These are phyloP conservation scores for Tremellales sp. DNA, from an alignment of 1,284 basidiomycete genomes.

Conservation along the genomic window DNA sequence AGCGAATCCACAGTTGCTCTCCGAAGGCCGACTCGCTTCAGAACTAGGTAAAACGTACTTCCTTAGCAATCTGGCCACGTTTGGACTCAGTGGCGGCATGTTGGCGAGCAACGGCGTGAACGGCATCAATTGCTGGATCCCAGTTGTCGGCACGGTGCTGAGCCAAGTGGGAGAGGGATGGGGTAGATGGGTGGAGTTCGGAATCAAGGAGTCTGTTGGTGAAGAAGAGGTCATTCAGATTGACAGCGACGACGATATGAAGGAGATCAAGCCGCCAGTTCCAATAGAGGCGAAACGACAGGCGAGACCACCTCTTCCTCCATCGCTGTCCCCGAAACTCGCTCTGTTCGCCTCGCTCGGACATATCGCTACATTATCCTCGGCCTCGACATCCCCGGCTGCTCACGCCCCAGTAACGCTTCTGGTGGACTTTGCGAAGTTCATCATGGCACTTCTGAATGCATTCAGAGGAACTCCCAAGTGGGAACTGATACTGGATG, in stretches of 20 bases:
- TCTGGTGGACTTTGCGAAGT: conserved; percentile 29
- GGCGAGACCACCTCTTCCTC: conserved; percentile 18
- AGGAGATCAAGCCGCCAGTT: conserved; percentile 3
- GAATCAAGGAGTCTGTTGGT: conserved; percentile 20
- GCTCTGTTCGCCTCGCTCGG: conserved; percentile 28
- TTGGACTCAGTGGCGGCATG: conserved; percentile 45
- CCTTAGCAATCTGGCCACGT: conserved; percentile 46
- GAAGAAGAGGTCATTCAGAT: conserved; percentile 11
- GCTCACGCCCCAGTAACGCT: conserved; percentile 12
- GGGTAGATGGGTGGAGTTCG: conserved; percentile 43
- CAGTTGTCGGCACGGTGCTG: conserved; percentile 32
- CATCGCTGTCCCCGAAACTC: conserved; percentile 31
- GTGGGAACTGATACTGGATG: conserved; percentile 53
- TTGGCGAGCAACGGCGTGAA: conserved; percentile 25
- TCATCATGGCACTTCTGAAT: conserved; percentile 45
- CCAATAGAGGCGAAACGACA: conserved; percentile 7
- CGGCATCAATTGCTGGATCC: conserved; percentile 35
- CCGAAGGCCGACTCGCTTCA: conserved; percentile 19
- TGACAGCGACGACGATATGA: conserved; percentile 25
- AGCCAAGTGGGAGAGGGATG: conserved; percentile 35
- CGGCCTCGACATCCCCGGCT: conserved; percentile 16
- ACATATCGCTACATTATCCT: conserved; percentile 29
- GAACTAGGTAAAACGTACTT: conserved; percentile 44
- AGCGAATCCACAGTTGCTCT: conserved; percentile 19
- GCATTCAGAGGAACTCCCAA: conserved; percentile 56